A percentile compares a stretch with the other conserved stretches of the same genome.
phyloP scores from a whole-genome alignment of 768 basidiomycete genomes.

The Pluteus cervinus region DNA sequence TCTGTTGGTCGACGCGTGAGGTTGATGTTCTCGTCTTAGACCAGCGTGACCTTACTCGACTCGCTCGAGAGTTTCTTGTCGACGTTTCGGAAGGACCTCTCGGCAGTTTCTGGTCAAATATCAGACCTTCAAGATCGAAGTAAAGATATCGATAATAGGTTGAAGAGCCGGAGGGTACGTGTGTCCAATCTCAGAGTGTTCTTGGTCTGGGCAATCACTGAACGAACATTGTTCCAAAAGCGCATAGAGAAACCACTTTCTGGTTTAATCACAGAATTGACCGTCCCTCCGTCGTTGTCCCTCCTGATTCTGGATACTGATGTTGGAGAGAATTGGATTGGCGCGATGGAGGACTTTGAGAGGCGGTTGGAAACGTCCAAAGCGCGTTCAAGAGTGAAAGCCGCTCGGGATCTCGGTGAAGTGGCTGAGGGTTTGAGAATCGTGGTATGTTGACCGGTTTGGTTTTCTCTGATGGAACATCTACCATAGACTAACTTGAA shows the following conservation, averaged over 20 bases:
- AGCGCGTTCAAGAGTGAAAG: slow-evolving; percentile 76
- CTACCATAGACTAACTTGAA: background rate
- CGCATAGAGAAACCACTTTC: slow-evolving; percentile 86
- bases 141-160: slow-evolving; percentile 81
- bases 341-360: slow-evolving; percentile 78
- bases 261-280: slow-evolving; percentile 71
- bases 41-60: slow-evolving; percentile 78
- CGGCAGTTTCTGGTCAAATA: slow-evolving; percentile 94
- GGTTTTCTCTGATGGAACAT: background rate
- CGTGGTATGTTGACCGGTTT: slow-evolving; percentile 51
- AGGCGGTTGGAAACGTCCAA: slow-evolving; percentile 60
- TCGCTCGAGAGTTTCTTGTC: slow-evolving; percentile 89
- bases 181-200: slow-evolving; percentile 4
- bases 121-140: slow-evolving; percentile 88
- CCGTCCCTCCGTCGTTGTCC: slow-evolving; percentile 76
- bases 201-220: background rate
- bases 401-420: slow-evolving; percentile 76
- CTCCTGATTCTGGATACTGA: slow-evolving; percentile 75
- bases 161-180: slow-evolving; percentile 80
- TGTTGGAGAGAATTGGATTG: slow-evolving; percentile 87
- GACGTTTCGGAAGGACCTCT: slow-evolving; percentile 92
- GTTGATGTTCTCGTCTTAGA: slow-evolving; percentile 48
- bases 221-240: slow-evolving; percentile 39
- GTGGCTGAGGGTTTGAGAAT: slow-evolving; percentile 84
- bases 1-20: too few relatives aligned